Evolutionary conservation across 1,139 yeast genomes (phyloP).

Genomic region (Nematodospora anomalae): DNA sequence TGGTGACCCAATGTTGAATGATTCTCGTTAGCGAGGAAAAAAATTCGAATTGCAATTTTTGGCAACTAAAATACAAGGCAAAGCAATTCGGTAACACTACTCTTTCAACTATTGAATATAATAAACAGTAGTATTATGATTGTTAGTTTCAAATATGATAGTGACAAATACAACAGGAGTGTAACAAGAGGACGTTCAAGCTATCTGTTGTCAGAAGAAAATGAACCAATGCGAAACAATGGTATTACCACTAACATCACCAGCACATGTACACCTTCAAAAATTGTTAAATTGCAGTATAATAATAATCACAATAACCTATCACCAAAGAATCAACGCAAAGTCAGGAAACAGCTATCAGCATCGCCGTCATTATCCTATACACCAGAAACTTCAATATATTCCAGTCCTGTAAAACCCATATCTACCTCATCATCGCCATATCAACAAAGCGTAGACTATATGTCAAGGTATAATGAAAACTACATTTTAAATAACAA

Average conservation of each 20-base stretch:
- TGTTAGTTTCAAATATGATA: constrained; percentile 18
- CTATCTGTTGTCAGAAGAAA: neutral
- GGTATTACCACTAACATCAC: neutral
- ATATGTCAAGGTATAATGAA: neutral
- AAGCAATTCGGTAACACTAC: neutral
- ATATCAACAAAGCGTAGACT: neutral
- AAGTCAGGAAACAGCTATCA: neutral
- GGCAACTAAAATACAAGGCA: neutral
- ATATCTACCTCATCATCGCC: neutral
- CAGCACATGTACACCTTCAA: constrained; percentile 12
- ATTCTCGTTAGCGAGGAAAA: neutral
- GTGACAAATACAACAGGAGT: constrained; percentile 7
- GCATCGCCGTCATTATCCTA: neutral
- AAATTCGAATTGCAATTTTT: constrained; percentile 4
- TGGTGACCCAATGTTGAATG: neutral
- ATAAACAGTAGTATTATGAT: too few species aligned
- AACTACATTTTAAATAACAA: neutral
- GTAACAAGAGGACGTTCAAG: neutral
- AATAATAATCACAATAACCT: constrained; percentile 2
- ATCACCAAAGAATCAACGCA: neutral
- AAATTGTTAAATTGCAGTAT: constrained; percentile 15
- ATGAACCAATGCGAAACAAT: neutral
- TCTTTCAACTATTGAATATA: too few species aligned
- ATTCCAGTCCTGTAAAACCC: constrained; percentile 8
- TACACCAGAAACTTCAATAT: constrained; percentile 4